Percentiles rank a stretch among this genome's conserved stretches.
Conservation (phyloP, 148 eudicot species). For the Nepenthes gracilis region DNA sequence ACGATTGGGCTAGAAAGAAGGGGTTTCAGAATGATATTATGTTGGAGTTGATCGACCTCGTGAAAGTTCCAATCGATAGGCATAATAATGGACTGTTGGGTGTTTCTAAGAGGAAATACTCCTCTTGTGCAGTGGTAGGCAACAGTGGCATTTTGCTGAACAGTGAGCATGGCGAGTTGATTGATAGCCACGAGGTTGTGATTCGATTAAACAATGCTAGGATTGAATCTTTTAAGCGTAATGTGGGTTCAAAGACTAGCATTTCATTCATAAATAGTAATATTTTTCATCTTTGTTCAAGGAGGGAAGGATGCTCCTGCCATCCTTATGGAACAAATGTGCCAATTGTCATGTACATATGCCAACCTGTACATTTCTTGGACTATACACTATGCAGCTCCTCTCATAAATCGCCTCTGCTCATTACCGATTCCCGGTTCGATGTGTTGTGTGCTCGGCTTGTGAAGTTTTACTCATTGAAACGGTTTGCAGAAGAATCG, state of each 20-base stretch:
- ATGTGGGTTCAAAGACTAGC: conserved; percentile 66
- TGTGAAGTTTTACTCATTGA: conserved; percentile 1
- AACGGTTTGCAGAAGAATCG: conserved; percentile 10
- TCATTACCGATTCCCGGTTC: conserved; percentile 55
- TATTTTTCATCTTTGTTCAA: conserved; percentile 62
- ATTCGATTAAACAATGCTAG: conserved; percentile 81
- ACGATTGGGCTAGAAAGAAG: conserved; percentile 47
- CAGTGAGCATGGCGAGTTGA: conserved; percentile 34
- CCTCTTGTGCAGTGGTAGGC: conserved; percentile 89
- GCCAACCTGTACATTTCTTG: conserved; percentile 75
- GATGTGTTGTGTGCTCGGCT: conserved; percentile 39
- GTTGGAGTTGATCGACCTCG: conserved; percentile 31
- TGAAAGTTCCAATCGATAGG: conserved; percentile 25
- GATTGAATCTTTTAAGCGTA: conserved; percentile 20
- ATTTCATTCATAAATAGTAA: conserved; percentile 82
- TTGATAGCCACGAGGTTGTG: conserved; percentile 65
- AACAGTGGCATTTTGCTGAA: conserved; percentile 78
- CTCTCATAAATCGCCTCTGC: conserved; percentile 51
- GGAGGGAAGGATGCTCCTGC: conserved; percentile 64
- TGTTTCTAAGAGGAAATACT: conserved; percentile 16
- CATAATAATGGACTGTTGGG: conserved; percentile 15
- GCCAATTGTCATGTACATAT: conserved; percentile 72
- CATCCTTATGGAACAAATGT: conserved; percentile 66
- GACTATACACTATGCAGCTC: conserved; percentile 67
- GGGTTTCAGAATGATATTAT: conserved; percentile 29